Evolutionary conservation across 2,329 filamentous ascomycete genomes (phyloP), one percentile per base, ranked within the genome.

Genomic region (Colletotrichum coccodes): DNA sequence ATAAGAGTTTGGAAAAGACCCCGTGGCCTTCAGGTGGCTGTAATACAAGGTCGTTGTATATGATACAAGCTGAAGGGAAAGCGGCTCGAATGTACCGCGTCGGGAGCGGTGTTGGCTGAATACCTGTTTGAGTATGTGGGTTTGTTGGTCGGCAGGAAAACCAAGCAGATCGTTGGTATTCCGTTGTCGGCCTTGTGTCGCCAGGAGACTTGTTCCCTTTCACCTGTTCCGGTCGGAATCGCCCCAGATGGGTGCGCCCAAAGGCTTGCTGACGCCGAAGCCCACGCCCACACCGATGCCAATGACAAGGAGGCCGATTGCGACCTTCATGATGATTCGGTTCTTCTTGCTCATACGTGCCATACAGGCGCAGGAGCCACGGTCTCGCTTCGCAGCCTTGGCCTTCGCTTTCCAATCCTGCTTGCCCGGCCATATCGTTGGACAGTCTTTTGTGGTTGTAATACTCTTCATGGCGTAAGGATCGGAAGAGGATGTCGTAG

Each of bases 361-460:
- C 78, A 90, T 80, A 70, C 83, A 87, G 63, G 83, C 83, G 77
- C 87, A 89, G 62, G 80, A 83, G 62, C 81, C 80, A 56, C 77
- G 77, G 58, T 82, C 79, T 68, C 83, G 85, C 80, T 88, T 88
- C 68, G 86, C 85, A 12, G 82, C 84, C 78, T 86, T 87, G 70
- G 87, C 86, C 80, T 89, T 88, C 69, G 84, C 81, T 77, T 86
- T 87, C 87, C 89, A 90, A 75, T 89, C 84, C 28, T 85, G 83
- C 74, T 88, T 84, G 64, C 86, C 85, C 6, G 89, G 89, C 89
- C 89, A 91, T 21, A 89, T 86, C 34, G 68, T 65, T 50, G 85
- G 81, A 73, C 84, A 86, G 69, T 90, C 86, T 68, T 82, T 82
- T 61, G 83, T 84, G 34, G 76, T 75, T 44, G 74, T 77, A 21